These are phyloP conservation scores for Penicillium waksmanii DNA, from an alignment of 495 filamentous ascomycete genomes.

Conservation along the genomic window DNA sequence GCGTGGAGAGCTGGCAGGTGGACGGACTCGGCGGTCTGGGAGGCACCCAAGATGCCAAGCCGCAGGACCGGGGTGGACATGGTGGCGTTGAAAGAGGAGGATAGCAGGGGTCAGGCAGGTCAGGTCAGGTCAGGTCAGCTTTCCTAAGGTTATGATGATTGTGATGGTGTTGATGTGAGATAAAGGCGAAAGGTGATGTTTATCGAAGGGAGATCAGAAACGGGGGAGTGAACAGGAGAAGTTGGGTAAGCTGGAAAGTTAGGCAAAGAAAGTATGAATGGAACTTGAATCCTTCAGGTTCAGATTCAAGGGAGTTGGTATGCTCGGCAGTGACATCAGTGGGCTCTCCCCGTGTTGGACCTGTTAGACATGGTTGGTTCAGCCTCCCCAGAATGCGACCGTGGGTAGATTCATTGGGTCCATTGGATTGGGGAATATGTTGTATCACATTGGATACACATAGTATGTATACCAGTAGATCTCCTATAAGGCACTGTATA, in stretches of 20 bases:
- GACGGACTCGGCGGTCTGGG: constrained; percentile 50
- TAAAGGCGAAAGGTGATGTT: not conserved
- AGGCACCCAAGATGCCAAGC: constrained; percentile 52
- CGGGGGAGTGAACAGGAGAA: not conserved
- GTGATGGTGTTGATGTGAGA: too few relatives aligned
- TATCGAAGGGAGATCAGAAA: not conserved
- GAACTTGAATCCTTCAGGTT: too few relatives aligned
- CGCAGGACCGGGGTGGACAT: constrained; percentile 33
- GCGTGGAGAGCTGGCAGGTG: constrained; percentile 52
- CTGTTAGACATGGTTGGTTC: constrained; percentile 4
- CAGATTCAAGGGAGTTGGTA: not conserved
- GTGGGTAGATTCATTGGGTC: not conserved
- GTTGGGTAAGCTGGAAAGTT: not conserved
- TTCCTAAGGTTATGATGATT: not conserved
- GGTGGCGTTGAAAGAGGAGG: not conserved
- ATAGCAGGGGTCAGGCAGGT: not conserved
- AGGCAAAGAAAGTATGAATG: too few relatives aligned
- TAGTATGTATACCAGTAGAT: not conserved
- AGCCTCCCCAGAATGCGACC: constrained; percentile 8
- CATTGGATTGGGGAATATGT: not conserved
- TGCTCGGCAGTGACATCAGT: constrained; percentile 20
- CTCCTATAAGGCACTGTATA: too few relatives aligned
- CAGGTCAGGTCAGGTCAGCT: too few relatives aligned
- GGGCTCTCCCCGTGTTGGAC: not conserved
- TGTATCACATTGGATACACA: not conserved